Percentiles rank a stretch among this genome's conserved stretches.
Conservation (phyloP, 2,329 filamentous ascomycete species). For the Pestalotiopsis sp. region DNA sequence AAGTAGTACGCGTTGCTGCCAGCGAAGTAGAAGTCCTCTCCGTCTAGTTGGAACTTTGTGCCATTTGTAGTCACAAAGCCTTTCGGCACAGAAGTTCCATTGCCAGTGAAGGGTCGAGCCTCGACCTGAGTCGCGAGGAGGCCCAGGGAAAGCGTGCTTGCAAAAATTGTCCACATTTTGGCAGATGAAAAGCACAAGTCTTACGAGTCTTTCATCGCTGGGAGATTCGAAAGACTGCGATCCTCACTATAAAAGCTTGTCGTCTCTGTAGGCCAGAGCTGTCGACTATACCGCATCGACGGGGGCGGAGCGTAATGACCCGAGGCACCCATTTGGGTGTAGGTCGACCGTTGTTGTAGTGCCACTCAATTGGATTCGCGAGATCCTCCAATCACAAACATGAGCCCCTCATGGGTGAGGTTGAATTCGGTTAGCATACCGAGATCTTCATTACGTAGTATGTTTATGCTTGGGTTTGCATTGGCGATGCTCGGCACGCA, state of each 20-base stretch:
- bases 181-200: neutral
- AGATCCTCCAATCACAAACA: slow-evolving; percentile 9
- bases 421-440: slow-evolving; percentile 7
- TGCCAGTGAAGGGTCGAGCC: neutral
- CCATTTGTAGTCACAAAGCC: slow-evolving; percentile 54
- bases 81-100: slow-evolving; percentile 16
- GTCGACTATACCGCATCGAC: slow-evolving; percentile 1
- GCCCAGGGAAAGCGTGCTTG: neutral
- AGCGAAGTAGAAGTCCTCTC: slow-evolving; percentile 58
- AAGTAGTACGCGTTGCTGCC: slow-evolving; percentile 61
- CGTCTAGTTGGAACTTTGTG: slow-evolving; percentile 54
- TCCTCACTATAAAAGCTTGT: neutral
- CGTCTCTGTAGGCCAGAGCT: neutral
- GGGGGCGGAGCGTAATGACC: neutral
- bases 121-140: neutral
- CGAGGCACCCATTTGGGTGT: neutral
- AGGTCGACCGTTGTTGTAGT: neutral
- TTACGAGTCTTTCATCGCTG: neutral
- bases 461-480: neutral
- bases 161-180: neutral
- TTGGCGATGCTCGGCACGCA: slow-evolving; percentile 1
- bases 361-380: neutral
- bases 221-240: neutral
- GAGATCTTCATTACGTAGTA: neutral
- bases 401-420: neutral